Evolutionary conservation across 2,329 filamentous ascomycete species (phyloP).

Genomic region (Exophiala dermatitidis): DNA sequence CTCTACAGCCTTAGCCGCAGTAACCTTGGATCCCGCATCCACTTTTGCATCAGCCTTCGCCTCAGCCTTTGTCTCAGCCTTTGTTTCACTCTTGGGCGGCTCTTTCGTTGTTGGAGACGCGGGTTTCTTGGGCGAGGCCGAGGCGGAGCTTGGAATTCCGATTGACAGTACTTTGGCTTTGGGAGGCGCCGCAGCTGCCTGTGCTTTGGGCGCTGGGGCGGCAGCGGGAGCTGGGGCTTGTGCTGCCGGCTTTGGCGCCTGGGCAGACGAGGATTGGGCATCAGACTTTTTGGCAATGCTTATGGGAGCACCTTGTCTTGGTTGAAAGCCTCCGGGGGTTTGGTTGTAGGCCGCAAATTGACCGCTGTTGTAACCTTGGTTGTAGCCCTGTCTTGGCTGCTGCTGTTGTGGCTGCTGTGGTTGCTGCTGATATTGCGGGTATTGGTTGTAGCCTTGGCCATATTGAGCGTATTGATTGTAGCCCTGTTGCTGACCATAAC

Average conservation of each 20-base stretch:
- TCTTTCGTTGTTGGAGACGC: conserved; percentile 51
- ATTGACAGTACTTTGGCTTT: conserved; percentile 68
- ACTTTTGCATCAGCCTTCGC: conserved; percentile 44
- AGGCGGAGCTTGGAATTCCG: conserved; percentile 43
- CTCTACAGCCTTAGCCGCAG: conserved; percentile 81
- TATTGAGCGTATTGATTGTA: conserved; percentile 52
- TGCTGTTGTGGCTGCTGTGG: conserved; percentile 34
- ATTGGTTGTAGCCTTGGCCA: conserved; percentile 39
- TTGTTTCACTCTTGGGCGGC: conserved; percentile 33
- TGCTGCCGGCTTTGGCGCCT: conserved; percentile 38
- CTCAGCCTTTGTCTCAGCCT: conserved; percentile 43
- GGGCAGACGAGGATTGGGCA: conserved; percentile 42
- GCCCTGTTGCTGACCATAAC: conserved; percentile 46
- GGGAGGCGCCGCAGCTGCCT: conserved; percentile 32
- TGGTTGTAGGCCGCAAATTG: conserved; percentile 42
- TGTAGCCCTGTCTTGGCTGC: conserved; percentile 28
- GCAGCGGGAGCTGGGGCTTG: conserved; percentile 40
- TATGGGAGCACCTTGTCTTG: conserved; percentile 40
- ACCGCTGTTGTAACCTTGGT: conserved; percentile 42
- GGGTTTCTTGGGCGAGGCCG: conserved; percentile 34
- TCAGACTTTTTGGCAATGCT: conserved; percentile 36
- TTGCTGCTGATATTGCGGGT: conserved; percentile 28
- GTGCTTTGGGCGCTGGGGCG: conserved; percentile 13
- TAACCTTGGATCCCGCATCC: conserved; percentile 70
- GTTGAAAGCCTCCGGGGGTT: conserved; percentile 35